Conservation (phyloP, 2,329 filamentous ascomycete genomes). For the Aspergillus proliferans region DNA sequence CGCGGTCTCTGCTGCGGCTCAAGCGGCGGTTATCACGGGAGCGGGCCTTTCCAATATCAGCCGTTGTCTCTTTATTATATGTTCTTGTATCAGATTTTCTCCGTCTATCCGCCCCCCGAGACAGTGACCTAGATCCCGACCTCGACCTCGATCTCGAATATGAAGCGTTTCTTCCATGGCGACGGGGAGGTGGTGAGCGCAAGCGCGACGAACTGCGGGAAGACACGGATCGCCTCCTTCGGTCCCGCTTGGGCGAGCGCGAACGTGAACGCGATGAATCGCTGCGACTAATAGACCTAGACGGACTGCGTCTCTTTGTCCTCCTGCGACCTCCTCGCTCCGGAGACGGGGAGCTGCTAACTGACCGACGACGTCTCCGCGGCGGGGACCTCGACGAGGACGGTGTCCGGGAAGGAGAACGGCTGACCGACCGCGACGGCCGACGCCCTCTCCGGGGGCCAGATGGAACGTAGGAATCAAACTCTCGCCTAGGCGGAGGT, state of each 20-base stretch:
- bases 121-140: conserved; percentile 29
- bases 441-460: conserved; percentile 37
- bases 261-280: conserved; percentile 44
- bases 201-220: conserved; percentile 33
- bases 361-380: conserved; percentile 27
- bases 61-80: conserved; percentile 37
- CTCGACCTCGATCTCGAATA: conserved; percentile 31
- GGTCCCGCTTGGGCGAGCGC: conserved; percentile 48
- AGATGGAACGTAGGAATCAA: conserved; percentile 53
- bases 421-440: conserved; percentile 26
- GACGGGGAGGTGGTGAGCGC: conserved; percentile 26
- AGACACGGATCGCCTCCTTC: conserved; percentile 35
- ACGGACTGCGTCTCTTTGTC: conserved; percentile 31
- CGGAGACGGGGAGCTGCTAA: conserved; percentile 36
- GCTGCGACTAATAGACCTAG: conserved; percentile 44
- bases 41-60: conserved; percentile 47
- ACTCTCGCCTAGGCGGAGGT: conserved; percentile 44
- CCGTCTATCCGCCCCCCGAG: conserved; percentile 24
- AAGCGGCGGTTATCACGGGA: conserved; percentile 36
- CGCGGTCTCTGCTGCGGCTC: conserved; percentile 34
- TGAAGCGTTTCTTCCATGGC: conserved; percentile 31
- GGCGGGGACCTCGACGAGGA: conserved; percentile 28
- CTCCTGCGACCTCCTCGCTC: conserved; percentile 29
- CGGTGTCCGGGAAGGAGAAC: conserved; percentile 25
- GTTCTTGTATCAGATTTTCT: conserved; percentile 40